Base-by-base conservation (phyloP, 768 basidiomycete genomes). In the Pulveroboletus frians region DNA sequence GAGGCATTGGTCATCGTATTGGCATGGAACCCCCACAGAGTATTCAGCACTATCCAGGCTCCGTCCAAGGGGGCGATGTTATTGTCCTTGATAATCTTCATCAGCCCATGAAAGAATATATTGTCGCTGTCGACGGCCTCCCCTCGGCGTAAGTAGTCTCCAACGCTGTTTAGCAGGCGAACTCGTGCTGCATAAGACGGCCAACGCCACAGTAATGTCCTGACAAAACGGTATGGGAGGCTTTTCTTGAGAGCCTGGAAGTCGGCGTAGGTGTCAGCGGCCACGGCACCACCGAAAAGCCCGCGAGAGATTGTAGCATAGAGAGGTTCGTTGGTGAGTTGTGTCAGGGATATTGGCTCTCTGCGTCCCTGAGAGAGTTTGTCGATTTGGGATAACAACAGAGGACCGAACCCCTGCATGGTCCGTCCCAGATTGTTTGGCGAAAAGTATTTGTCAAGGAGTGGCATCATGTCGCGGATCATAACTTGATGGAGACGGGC, bases 11-110 rank as follows among this genome's bases (percentile, higher is more conserved):
- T 56, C 26, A 65, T 3, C 0, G 44, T 56, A 8, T 65, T 64
- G 47, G 45, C 58, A 21, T 63, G 63, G 1, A 54, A 31, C 2
- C 51, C 56, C 58, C 53, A 56, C 20, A 63, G 30, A 45, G 63
- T 53, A 7, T 44, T 49, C 39, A 64, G 52, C 6, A 58, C 39
- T n/a, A 60, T 9, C 32, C 50, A 49, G 0, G 63, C 63, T 1
- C 48, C 58, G 9, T 56, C 63, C 40, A 35, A 18, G 7, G 50
- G 18, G 21, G 51, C 47, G 39, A 63, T 46, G 2, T 46, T 17
- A 8, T 65, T 53, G 5, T 51, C 43, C 50, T 44, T 39, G 45
- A 64, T 63, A 5, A 11, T 42, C 21, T 54, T 41, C 46, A 55
- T 52, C 46, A 63, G 57, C 5, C 36, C 47, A 10, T 3, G 30